Conservation (phyloP, 2,329 filamentous ascomycete species). For the Fusarium armeniacum region DNA sequence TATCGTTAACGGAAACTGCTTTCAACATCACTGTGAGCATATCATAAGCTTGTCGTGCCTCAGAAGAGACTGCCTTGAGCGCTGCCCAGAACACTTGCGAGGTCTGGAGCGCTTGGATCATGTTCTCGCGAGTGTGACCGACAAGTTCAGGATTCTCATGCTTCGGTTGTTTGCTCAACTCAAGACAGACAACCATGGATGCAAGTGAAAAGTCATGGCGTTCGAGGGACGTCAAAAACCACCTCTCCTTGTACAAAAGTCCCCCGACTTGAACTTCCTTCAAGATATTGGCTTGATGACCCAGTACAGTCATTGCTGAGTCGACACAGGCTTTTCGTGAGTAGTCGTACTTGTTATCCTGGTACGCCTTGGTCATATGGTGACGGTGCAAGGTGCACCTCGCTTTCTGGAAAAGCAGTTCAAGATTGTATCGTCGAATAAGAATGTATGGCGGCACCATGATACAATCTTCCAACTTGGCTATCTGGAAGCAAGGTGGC, state of each 20-base stretch:
- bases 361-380: conserved; percentile 36
- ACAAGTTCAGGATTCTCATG: conserved; percentile 3
- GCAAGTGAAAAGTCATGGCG: conserved; percentile 40
- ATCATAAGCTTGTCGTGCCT: conserved; percentile 32
- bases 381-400: conserved; percentile 39
- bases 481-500: conserved; percentile 27
- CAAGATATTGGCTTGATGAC: conserved; percentile 31
- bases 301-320: conserved; percentile 30
- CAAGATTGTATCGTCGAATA: conserved; percentile 37
- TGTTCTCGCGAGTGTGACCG: conserved; percentile 2
- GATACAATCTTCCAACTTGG: conserved; percentile 32
- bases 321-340: conserved; percentile 29
- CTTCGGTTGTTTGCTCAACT: conserved; percentile 17
- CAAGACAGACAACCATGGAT: conserved; percentile 40
- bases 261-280: conserved; percentile 39
- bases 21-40: conserved; percentile 38
- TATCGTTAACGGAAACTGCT: background rate
- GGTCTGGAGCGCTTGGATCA: conserved; percentile 27
- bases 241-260: conserved; percentile 19
- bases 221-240: conserved; percentile 38
- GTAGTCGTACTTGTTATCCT: conserved; percentile 31
- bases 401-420: conserved; percentile 32
- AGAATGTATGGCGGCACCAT: conserved; percentile 28
- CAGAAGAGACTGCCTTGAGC: conserved; percentile 23
- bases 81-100: conserved; percentile 34